Evolutionary conservation across 2,329 filamentous ascomycete genomes (phyloP).

Genomic region (Cercospora sp.): DNA sequence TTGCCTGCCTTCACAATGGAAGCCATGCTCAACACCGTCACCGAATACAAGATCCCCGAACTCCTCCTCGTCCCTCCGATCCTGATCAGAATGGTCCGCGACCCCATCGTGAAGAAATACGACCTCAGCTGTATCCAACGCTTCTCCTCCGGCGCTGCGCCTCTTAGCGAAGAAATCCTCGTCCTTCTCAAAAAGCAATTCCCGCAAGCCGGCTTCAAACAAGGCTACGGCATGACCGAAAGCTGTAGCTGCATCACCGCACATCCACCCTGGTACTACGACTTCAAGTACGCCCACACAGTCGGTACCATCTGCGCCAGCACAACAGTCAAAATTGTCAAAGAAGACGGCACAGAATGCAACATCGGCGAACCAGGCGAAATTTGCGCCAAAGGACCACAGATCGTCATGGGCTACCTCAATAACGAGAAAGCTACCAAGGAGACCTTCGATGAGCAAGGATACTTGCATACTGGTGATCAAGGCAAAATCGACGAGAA

Average conservation of each 20-base stretch:
- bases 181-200: constrained; percentile 57
- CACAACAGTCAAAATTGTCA: constrained; percentile 62
- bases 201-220: constrained; percentile 60
- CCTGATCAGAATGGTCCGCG: constrained; percentile 60
- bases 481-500: constrained; percentile 36
- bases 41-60: constrained; percentile 56
- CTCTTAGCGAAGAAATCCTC: constrained; percentile 58
- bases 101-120: constrained; percentile 56
- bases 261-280: constrained; percentile 57
- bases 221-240: constrained; percentile 68
- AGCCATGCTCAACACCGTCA: constrained; percentile 55
- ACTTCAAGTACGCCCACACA: constrained; percentile 58
- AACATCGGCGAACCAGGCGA: constrained; percentile 56
- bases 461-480: constrained; percentile 56
- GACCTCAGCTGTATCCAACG: constrained; percentile 57
- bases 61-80: constrained; percentile 62
- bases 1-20: constrained; percentile 64
- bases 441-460: constrained; percentile 49
- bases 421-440: constrained; percentile 53
- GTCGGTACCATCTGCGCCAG: constrained; percentile 59
- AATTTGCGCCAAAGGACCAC: constrained; percentile 56
- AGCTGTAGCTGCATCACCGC: constrained; percentile 63
- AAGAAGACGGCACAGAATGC: constrained; percentile 56
- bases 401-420: constrained; percentile 56
- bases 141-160: constrained; percentile 63